Conservation (phyloP, 768 basidiomycete genomes). For the Termitomyces sp. region DNA sequence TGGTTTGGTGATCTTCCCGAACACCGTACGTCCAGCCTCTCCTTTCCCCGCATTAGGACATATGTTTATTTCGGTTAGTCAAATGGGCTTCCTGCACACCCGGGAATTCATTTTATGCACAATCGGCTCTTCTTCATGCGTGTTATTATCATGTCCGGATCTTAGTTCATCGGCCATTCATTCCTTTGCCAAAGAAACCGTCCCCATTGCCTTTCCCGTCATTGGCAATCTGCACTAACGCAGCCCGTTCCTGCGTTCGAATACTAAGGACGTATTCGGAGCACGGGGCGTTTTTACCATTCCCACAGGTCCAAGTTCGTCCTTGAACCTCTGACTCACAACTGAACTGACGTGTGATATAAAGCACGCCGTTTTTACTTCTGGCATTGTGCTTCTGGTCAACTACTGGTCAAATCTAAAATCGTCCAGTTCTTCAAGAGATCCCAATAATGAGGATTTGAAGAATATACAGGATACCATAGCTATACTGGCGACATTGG, state of each 20-base stretch:
- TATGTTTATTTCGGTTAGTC: slow-evolving; percentile 18
- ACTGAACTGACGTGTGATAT: slow-evolving; percentile 6
- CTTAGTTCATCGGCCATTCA: slow-evolving; percentile 72
- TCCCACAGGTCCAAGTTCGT: slow-evolving; percentile 33
- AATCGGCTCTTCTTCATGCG: slow-evolving; percentile 48
- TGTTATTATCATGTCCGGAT: slow-evolving; percentile 54
- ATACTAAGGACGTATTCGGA: slow-evolving; percentile 48
- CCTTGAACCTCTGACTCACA: too few relatives aligned
- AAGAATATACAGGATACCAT: slow-evolving; percentile 55
- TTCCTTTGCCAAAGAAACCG: slow-evolving; percentile 53
- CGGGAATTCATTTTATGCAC: slow-evolving; percentile 38
- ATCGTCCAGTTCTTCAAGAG: slow-evolving; percentile 30
- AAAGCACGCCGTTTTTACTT: slow-evolving; percentile 30
- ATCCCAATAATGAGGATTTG: slow-evolving; percentile 41
- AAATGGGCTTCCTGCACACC: slow-evolving; percentile 28
- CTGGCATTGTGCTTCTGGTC: slow-evolving; percentile 52
- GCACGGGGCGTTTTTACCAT: slow-evolving; percentile 22
- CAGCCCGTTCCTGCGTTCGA: slow-evolving; percentile 69
- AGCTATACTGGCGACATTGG: slow-evolving; percentile 38
- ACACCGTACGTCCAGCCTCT: slow-evolving; percentile 42
- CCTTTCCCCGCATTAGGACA: slow-evolving; percentile 31
- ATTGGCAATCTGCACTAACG: slow-evolving; percentile 77
- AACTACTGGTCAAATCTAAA: slow-evolving; percentile 60
- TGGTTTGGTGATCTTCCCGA: slow-evolving; percentile 69
- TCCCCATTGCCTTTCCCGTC: slow-evolving; percentile 42